phyloP scores from a whole-genome alignment of 495 filamentous ascomycete genomes.

The Choiromyces venosus region DNA sequence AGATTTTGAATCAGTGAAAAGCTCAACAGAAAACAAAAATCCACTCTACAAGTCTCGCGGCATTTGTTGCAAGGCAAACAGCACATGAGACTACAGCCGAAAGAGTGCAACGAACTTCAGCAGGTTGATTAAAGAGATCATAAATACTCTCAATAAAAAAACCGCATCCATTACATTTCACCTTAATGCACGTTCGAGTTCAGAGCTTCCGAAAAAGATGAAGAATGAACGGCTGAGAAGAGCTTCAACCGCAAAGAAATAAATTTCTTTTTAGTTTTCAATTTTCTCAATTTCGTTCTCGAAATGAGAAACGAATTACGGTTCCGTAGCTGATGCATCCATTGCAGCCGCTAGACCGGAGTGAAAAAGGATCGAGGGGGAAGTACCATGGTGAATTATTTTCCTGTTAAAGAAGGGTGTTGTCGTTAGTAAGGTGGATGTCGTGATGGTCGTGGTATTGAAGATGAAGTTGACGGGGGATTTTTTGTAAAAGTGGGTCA shows the following conservation, averaged over 20 bases:
- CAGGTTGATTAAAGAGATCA: constrained; percentile 13
- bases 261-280: constrained; percentile 3
- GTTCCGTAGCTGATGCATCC: constrained; percentile 18
- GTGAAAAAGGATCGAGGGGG: constrained; percentile 5
- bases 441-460: neutral
- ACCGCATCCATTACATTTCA: constrained; percentile 2
- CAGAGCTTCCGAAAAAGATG: constrained; percentile 15
- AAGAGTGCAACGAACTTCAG: constrained; percentile 16
- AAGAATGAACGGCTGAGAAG: constrained; percentile 19
- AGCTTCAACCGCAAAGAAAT: neutral
- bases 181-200: constrained; percentile 1
- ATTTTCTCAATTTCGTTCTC: constrained; percentile 16
- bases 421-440: neutral
- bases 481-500: neutral
- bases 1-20: constrained; percentile 46
- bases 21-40: constrained; percentile 70
- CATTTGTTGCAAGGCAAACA: constrained; percentile 37
- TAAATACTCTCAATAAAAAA: constrained; percentile 10
- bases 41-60: constrained; percentile 48
- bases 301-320: constrained; percentile 17
- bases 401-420: neutral
- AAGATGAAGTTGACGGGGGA: neutral
- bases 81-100: constrained; percentile 41
- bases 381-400: constrained; percentile 25
- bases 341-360: constrained; percentile 18